These are phyloP conservation scores for Sodiomyces alkalinus DNA, from an alignment of 2,329 filamentous ascomycete species.

Conservation along the genomic window DNA sequence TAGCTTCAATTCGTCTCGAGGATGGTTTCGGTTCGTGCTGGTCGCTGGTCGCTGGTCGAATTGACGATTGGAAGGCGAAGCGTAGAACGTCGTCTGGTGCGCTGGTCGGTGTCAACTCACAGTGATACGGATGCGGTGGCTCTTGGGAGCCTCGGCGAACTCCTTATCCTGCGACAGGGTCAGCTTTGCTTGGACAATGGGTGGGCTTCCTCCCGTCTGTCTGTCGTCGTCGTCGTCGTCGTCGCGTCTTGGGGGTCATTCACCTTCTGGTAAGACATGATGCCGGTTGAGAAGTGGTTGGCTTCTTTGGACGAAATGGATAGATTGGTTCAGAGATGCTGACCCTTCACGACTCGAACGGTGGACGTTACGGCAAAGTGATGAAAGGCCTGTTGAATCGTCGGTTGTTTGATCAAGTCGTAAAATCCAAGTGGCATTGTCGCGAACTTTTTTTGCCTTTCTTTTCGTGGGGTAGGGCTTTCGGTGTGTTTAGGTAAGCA, in stretches of 20 bases:
- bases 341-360: conserved; percentile 74
- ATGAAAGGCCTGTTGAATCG: conserved; percentile 42
- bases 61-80: too few relatives aligned
- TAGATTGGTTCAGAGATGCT: conserved; percentile 9
- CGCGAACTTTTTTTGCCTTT: conserved; percentile 11
- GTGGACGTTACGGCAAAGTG: conserved; percentile 61
- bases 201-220: too few relatives aligned
- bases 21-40: too few relatives aligned
- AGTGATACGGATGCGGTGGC: conserved; percentile 89
- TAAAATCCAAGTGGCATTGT: conserved; percentile 1
- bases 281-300: too few relatives aligned
- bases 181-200: too few relatives aligned
- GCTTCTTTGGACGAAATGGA: too few relatives aligned
- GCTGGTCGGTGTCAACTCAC: too few relatives aligned
- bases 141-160: conserved; percentile 82
- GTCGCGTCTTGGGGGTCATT: too few relatives aligned
- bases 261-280: conserved; percentile 92
- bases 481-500: background rate
- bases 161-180: conserved; percentile 64
- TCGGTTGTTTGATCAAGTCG: conserved; percentile 6
- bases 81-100: too few relatives aligned
- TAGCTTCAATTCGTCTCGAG: too few relatives aligned
- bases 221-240: too few relatives aligned
- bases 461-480: conserved; percentile 10
- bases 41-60: too few relatives aligned